Conservation (phyloP, 1,139 yeast genomes). For the Taphrina wiesneri region DNA sequence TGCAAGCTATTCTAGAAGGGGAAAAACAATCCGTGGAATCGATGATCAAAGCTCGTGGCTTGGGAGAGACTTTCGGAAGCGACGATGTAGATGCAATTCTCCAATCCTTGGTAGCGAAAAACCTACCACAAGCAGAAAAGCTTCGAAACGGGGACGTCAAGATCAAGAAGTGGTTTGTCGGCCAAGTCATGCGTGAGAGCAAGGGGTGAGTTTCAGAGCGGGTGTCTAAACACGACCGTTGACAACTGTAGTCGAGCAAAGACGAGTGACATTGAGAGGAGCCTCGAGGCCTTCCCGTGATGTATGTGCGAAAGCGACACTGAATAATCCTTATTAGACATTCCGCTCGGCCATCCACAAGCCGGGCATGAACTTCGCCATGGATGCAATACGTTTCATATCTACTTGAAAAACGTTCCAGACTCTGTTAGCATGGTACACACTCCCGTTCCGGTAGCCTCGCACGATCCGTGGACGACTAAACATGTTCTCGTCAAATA, state of each 20-base stretch:
- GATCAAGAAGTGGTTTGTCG: conserved; percentile 73
- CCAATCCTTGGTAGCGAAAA: conserved; percentile 52
- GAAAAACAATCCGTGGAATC: conserved; percentile 48
- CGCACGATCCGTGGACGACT: too few relatives aligned
- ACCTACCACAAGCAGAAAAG: conserved; percentile 60
- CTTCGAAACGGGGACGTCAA: conserved; percentile 58
- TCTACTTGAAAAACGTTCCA: neutral
- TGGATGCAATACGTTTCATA: too few relatives aligned
- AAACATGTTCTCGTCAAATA: neutral
- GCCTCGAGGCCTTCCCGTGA: neutral
- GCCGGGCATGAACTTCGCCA: neutral
- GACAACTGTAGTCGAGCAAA: neutral
- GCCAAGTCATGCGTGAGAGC: conserved; percentile 77
- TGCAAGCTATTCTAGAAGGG: conserved; percentile 59
- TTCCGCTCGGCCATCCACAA: neutral
- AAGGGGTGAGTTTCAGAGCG: conserved; percentile 53
- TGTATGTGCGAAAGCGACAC: neutral
- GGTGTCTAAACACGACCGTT: neutral
- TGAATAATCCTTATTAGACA: neutral
- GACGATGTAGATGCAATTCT: conserved; percentile 58
- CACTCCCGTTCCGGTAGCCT: too few relatives aligned
- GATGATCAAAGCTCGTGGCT: conserved; percentile 59
- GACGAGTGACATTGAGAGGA: neutral
- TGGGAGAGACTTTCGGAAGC: conserved; percentile 51
- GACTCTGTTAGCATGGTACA: neutral